Conservation (phyloP, 208 protist species). For the Wallacemonas sp. region DNA sequence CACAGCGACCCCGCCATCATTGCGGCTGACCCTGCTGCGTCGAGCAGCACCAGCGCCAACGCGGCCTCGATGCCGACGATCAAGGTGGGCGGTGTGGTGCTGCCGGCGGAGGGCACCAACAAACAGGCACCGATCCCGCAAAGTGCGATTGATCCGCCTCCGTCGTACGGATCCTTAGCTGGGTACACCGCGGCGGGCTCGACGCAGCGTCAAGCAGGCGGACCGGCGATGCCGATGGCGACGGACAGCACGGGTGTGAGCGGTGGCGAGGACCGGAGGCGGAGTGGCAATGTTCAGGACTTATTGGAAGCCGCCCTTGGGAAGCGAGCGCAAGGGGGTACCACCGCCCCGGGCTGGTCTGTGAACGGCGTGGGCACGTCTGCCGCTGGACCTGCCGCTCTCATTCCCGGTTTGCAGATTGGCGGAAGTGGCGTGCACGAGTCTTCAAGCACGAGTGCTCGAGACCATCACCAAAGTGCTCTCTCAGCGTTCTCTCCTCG, state of each 20-base stretch:
- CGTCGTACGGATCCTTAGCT: not conserved
- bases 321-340: not conserved
- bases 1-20: not conserved
- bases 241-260: too few species aligned
- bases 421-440: not conserved
- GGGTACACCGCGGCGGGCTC: too few species aligned
- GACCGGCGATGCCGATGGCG: not conserved
- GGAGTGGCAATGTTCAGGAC: constrained; percentile 9
- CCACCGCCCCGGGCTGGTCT: not conserved
- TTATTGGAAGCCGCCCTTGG: constrained; percentile 1
- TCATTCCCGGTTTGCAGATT: not conserved
- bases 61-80: not conserved
- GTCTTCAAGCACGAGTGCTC: too few species aligned
- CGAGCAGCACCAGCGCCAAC: too few species aligned
- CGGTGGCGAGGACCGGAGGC: not conserved
- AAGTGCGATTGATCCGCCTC: constrained; percentile 1
- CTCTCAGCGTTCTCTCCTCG: not conserved
- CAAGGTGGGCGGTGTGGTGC: constrained; percentile 6
- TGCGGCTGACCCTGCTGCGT: not conserved
- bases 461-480: too few species aligned
- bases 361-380: not conserved
- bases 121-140: not conserved
- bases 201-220: not conserved
- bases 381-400: not conserved
- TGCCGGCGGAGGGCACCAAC: not conserved